phyloP scores from a whole-genome alignment of 139 green algal species.

The Chlorella sp. region DNA sequence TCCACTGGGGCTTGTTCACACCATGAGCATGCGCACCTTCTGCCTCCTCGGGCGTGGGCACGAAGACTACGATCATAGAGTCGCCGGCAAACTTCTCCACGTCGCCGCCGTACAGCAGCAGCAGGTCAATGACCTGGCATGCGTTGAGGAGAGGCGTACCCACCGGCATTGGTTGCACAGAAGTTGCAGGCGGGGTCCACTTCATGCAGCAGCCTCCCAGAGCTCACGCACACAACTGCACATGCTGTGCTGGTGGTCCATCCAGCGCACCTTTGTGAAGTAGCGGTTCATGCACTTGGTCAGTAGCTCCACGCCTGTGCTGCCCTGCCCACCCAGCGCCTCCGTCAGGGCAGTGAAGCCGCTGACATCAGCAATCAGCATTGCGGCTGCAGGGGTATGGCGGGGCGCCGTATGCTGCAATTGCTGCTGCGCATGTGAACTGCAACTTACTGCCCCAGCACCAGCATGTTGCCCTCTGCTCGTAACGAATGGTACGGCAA shows the following conservation, averaged over 20 bases:
- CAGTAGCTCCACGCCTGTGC: constrained; percentile 80
- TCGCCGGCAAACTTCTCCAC: constrained; percentile 89
- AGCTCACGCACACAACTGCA: neutral
- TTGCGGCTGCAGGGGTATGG: constrained; percentile 35
- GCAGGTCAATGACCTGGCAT: constrained; percentile 71
- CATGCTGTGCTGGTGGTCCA: neutral
- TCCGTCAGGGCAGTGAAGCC: constrained; percentile 88
- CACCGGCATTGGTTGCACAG: too few relatives aligned
- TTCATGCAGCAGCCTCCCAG: neutral
- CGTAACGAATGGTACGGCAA: neutral
- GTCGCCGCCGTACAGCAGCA: constrained; percentile 74
- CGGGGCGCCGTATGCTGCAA: too few relatives aligned
- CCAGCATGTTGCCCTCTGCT: neutral
- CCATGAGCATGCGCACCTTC: too few relatives aligned
- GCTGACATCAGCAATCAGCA: constrained; percentile 85
- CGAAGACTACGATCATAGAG: constrained; percentile 83
- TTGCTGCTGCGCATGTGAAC: too few relatives aligned
- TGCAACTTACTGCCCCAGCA: too few relatives aligned
- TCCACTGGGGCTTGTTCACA: too few relatives aligned
- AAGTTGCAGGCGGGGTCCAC: neutral
- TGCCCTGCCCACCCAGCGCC: constrained; percentile 49
- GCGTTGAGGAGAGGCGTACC: too few relatives aligned
- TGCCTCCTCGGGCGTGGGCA: constrained; percentile 44
- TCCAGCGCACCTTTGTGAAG: constrained; percentile 63
- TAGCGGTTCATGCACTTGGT: constrained; percentile 88